These are phyloP conservation scores for Echinochloa phyllopogon DNA, from an alignment of 176 grass and related monocot species.

Conservation along the genomic window DNA sequence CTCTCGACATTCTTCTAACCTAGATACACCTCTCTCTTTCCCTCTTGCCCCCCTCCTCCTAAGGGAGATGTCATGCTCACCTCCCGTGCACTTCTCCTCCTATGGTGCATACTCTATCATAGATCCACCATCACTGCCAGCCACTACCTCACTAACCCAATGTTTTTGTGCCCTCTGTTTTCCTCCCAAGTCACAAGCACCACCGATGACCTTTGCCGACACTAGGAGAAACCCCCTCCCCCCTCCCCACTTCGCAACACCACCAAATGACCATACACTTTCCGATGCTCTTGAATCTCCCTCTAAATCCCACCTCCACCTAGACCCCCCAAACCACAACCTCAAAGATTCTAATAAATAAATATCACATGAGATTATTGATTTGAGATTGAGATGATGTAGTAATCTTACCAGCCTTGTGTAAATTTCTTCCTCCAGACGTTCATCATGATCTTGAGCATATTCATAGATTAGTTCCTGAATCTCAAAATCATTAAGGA, in stretches of 20 bases:
- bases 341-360: not conserved
- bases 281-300: not conserved
- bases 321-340: not conserved
- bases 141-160: not conserved
- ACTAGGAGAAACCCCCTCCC: too few relatives aligned
- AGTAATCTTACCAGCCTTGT: not conserved
- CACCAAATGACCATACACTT: not conserved
- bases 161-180: not conserved
- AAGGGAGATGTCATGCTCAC: not conserved
- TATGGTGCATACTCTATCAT: not conserved
- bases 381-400: not conserved
- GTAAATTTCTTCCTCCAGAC: not conserved
- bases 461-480: not conserved
- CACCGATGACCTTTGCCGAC: not conserved
- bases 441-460: not conserved
- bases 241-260: too few relatives aligned
- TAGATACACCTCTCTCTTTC: not conserved
- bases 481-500: slow-evolving; percentile 9
- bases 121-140: not conserved
- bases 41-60: not conserved
- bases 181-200: not conserved
- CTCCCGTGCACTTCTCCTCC: not conserved
- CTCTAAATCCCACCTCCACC: not conserved
- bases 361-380: not conserved
- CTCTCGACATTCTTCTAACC: not conserved